These are phyloP conservation scores for Jatropha podagrica DNA, from an alignment of 441 rosid species.

Conservation along the genomic window DNA sequence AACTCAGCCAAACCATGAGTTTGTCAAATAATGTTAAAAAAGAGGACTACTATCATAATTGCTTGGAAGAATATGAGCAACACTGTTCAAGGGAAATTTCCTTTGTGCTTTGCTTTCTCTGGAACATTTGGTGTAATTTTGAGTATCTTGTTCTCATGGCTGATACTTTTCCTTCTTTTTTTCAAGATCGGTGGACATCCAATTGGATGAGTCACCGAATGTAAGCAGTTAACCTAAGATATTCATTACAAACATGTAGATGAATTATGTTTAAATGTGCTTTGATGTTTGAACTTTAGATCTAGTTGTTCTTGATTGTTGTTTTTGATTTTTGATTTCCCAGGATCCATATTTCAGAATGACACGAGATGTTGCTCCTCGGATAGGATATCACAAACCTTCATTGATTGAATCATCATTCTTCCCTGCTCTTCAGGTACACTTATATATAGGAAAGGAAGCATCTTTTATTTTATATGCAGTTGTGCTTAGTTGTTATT, in stretches of 20 bases:
- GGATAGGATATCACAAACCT: constrained; percentile 89
- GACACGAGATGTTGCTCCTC: constrained; percentile 96
- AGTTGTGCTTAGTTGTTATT: not conserved
- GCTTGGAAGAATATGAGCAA: not conserved
- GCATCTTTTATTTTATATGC: not conserved
- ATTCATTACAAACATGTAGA: not conserved
- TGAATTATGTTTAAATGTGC: not conserved
- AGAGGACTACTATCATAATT: not conserved
- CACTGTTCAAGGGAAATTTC: not conserved
- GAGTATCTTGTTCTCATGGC: not conserved
- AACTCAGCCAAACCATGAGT: not conserved
- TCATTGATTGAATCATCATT: constrained; percentile 81
- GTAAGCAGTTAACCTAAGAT: too few relatives aligned
- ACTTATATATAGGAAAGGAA: not conserved
- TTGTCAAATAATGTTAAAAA: not conserved
- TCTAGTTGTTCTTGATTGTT: not conserved
- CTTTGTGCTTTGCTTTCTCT: not conserved
- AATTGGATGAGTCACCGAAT: not conserved
- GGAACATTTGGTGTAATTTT: not conserved
- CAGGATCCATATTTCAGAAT: constrained; percentile 98
- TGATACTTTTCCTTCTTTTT: not conserved
- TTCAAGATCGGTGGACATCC: not conserved
- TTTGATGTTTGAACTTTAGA: not conserved
- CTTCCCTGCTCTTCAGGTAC: constrained; percentile 93
- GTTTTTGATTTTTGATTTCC: constrained; percentile 25